A percentile compares a stretch with the other conserved stretches of the same genome.
Conservation (phyloP, 129 eudicot genomes). For the Solidago caesia region DNA sequence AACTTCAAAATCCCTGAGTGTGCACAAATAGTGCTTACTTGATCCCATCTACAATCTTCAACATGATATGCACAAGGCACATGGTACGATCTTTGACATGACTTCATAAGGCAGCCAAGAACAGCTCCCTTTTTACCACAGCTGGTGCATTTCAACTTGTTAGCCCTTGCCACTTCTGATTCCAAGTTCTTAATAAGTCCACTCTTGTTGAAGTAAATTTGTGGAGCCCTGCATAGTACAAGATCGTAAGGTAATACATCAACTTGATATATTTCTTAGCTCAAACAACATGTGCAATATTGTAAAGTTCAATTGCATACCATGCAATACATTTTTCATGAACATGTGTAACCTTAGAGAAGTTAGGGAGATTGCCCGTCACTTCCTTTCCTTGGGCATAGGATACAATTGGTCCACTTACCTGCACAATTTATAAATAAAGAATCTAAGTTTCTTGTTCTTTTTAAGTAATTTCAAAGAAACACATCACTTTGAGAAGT, state of each 20-base stretch:
- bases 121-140: conserved; percentile 88
- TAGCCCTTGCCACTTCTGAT: conserved; percentile 69
- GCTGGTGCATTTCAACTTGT: conserved; percentile 68
- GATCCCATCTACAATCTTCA: conserved; percentile 82
- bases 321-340: conserved; percentile 74
- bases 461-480: not conserved
- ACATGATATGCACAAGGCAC: conserved; percentile 74
- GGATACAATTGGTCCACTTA: conserved; percentile 66
- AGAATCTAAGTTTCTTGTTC: not conserved
- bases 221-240: conserved; percentile 64
- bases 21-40: conserved; percentile 45
- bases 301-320: conserved; percentile 32
- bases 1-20: conserved; percentile 4
- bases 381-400: conserved; percentile 67
- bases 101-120: conserved; percentile 73
- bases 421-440: conserved; percentile 42
- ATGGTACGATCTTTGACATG: conserved; percentile 71
- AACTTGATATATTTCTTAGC: not conserved
- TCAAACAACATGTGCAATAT: not conserved
- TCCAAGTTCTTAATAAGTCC: conserved; percentile 61
- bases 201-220: conserved; percentile 43
- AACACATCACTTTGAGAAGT: not conserved
- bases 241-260: not conserved
- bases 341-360: conserved; percentile 49
- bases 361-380: conserved; percentile 29